Evolutionary conservation across 2,329 filamentous ascomycete genomes (phyloP).

Genomic region (Cryphonectria radicalis): DNA sequence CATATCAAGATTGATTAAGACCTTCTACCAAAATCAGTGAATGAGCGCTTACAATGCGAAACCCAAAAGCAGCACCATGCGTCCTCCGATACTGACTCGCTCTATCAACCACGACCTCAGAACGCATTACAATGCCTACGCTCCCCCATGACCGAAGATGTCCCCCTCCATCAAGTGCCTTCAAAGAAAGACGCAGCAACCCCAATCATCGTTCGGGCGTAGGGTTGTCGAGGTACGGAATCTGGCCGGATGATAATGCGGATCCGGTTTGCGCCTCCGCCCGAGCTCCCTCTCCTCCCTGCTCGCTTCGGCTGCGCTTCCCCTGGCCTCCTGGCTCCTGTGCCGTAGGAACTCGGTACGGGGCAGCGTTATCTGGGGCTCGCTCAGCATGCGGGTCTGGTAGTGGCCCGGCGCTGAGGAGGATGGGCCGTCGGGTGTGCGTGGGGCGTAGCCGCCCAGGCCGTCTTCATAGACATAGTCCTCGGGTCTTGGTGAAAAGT

Average conservation of each 20-base stretch:
- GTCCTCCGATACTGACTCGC: neutral
- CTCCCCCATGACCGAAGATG: neutral
- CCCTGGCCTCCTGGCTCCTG: neutral
- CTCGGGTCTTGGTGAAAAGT: neutral
- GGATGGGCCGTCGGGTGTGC: neutral
- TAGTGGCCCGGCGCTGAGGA: neutral
- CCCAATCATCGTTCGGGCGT: neutral
- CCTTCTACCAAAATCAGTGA: neutral
- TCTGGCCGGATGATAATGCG: neutral
- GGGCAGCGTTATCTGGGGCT: conserved; percentile 1
- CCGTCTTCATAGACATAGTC: conserved; percentile 1
- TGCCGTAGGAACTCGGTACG: neutral
- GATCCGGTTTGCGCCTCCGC: neutral
- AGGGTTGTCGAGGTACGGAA: neutral
- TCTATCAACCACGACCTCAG: neutral
- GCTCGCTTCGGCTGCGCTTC: neutral
- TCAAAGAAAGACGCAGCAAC: conserved; percentile 8
- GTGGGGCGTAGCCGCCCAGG: neutral
- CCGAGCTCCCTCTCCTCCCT: neutral
- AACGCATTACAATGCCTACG: neutral
- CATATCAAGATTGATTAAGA: neutral
- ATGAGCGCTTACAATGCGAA: neutral
- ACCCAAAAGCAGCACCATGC: neutral
- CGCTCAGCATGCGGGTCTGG: conserved; percentile 10
- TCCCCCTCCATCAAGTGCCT: neutral